Evolutionary conservation across 352 stramenopile genomes (phyloP), one percentile per base, ranked within the genome.

Genomic region (Globisporangium cystogenes): DNA sequence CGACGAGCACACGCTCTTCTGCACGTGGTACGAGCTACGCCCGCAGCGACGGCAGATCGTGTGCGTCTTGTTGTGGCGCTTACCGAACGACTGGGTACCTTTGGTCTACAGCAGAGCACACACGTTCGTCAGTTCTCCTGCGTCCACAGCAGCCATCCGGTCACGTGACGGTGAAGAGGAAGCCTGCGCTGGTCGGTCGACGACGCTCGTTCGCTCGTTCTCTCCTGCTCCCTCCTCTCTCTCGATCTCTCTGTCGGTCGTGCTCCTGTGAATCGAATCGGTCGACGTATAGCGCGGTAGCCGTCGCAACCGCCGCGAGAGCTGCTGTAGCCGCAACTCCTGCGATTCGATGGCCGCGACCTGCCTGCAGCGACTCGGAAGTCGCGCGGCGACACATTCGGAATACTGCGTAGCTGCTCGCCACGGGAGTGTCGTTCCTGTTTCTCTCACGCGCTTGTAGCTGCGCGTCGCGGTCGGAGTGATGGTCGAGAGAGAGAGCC

Each of bases 21-120:
- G 97, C 68, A 99, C 97, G 95, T 99, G 97, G 89, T 97, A 99
- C 64, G 96, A 99, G 70, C 88, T 91, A 72, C 97, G 97, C 61
- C 97, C 97, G 81, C 97, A 99, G 64, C 97, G 93, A 86, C 96
- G 91, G 81, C 97, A 99, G 65, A 98, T 86, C 59, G 97, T 99
- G 95, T 99, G 97, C 64, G 96, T 98, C 96, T 99, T 99, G 78
- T 98, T 99, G 92, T 99, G 97, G 78, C 96, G 94, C 89, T 99
- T 99, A 90, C 97, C 97, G 82, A 99, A 99, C 80, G 87, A 97
- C 66, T 97, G 97, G 62, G 97, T 99, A 96, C 97, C 97, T 87
- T 99, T 99, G 72, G 97, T 99, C 97, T 99, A 75, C 59, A 76
- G 55, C 35, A 70, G 14, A 59, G 40, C 11, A 44, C 23, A 47